phyloP scores from a whole-genome alignment of 2,329 filamentous ascomycete genomes.

The Fusarium sp. region DNA sequence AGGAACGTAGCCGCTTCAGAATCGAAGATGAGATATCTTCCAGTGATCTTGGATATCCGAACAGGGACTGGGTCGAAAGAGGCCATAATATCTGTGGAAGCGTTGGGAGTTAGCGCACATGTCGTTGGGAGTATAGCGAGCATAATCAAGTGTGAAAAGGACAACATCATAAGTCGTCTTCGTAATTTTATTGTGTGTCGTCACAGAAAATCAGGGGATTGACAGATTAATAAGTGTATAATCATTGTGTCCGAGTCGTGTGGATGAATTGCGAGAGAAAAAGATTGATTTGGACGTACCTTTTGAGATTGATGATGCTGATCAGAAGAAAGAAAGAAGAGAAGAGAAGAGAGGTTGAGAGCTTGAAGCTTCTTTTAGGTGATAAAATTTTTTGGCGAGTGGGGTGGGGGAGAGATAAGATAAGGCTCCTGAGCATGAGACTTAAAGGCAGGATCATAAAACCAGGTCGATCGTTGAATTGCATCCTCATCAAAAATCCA shows the following conservation, averaged over 20 bases:
- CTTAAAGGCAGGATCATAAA: background rate
- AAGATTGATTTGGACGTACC: constrained; percentile 33
- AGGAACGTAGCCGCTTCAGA: constrained; percentile 81
- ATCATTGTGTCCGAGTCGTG: constrained; percentile 54
- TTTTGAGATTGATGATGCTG: constrained; percentile 26
- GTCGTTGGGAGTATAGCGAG: constrained; percentile 11
- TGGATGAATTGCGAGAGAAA: background rate
- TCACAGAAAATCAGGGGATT: constrained; percentile 66
- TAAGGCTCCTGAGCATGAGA: background rate
- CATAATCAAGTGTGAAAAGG: constrained; percentile 6
- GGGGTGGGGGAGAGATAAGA: constrained; percentile 24
- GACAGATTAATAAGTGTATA: constrained; percentile 66
- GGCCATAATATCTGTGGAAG: constrained; percentile 37
- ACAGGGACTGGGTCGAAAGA: constrained; percentile 58
- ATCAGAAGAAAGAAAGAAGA: constrained; percentile 24
- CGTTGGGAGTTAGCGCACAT: constrained; percentile 33
- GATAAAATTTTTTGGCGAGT: constrained; percentile 39
- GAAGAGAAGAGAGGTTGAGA: constrained; percentile 21
- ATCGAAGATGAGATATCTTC: constrained; percentile 90
- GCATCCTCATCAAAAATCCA: constrained; percentile 72
- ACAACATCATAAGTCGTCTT: constrained; percentile 57
- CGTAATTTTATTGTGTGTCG: constrained; percentile 56
- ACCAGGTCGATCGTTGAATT: background rate
- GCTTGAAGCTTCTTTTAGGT: constrained; percentile 32
- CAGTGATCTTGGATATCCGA: constrained; percentile 82